Conservation (phyloP, 192 early-diverging fungal genomes). For the Pilobolus umbonatus region DNA sequence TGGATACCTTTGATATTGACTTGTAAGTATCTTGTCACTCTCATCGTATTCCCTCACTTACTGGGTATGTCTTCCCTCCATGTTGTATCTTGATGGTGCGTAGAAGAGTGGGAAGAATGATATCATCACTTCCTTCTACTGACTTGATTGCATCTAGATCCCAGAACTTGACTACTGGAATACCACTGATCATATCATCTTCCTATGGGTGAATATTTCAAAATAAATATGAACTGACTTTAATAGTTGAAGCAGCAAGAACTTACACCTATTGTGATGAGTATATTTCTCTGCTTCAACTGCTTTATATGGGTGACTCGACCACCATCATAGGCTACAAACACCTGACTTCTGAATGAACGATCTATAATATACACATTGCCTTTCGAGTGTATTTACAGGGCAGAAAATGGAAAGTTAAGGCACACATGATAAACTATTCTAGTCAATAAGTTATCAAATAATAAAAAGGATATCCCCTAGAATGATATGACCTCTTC, state of each 20-base stretch:
- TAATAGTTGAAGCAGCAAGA: too few relatives aligned
- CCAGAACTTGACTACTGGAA: constrained; percentile 75
- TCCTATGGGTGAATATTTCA: constrained; percentile 41
- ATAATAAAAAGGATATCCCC: constrained; percentile 15
- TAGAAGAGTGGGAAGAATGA: constrained; percentile 48
- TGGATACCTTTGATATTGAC: constrained; percentile 38
- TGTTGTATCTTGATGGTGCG: constrained; percentile 67
- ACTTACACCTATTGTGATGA: constrained; percentile 77
- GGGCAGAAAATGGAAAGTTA: constrained; percentile 14
- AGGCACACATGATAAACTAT: not conserved
- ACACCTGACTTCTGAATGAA: constrained; percentile 56
- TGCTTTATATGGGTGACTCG: constrained; percentile 81
- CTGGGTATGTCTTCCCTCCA: constrained; percentile 61
- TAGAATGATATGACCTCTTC: constrained; percentile 7
- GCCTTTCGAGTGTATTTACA: constrained; percentile 40
- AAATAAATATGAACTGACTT: constrained; percentile 29
- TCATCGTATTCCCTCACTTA: constrained; percentile 18
- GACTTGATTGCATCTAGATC: constrained; percentile 54
- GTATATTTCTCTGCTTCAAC: constrained; percentile 69
- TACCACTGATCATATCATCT: constrained; percentile 34
- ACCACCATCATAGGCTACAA: constrained; percentile 55
- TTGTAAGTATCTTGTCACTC: too few relatives aligned
- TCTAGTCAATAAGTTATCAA: not conserved
- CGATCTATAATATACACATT: constrained; percentile 66
- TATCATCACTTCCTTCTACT: constrained; percentile 31